These are phyloP conservation scores for Protostelium mycophagum DNA, from an alignment of 78 protist genomes.

Conservation along the genomic window DNA sequence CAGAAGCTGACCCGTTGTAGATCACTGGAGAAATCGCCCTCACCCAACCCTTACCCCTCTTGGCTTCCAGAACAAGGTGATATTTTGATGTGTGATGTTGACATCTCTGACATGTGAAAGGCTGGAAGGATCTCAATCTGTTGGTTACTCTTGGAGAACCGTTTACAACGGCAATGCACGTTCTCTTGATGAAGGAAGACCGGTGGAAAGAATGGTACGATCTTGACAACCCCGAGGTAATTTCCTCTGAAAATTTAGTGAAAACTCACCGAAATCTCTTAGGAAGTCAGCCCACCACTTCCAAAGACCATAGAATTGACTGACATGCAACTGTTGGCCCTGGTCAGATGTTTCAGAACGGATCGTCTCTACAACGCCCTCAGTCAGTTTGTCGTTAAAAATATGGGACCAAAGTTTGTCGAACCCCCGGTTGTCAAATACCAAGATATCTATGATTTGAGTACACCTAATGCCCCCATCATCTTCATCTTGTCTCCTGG, in stretches of 20 bases:
- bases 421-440: constrained; percentile 77
- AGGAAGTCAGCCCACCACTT: background rate
- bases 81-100: too few species aligned
- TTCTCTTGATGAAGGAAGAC: background rate
- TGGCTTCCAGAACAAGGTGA: background rate
- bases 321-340: constrained; percentile 51
- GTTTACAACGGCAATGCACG: constrained; percentile 7
- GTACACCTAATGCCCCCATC: constrained; percentile 64
- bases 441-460: constrained; percentile 32
- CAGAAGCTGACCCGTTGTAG: too few species aligned
- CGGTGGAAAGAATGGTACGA: constrained; percentile 78
- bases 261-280: background rate
- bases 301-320: background rate
- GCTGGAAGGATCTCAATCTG: constrained; percentile 75
- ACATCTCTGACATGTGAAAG: too few species aligned
- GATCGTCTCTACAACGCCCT: constrained; percentile 76
- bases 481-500: constrained; percentile 90
- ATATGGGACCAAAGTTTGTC: constrained; percentile 51
- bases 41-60: background rate
- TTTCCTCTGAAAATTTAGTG: constrained; percentile 13
- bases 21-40: background rate
- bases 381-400: constrained; percentile 30
- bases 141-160: constrained; percentile 4
- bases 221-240: constrained; percentile 71
- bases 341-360: constrained; percentile 77